These are phyloP conservation scores for Boletus sensibilis DNA, from an alignment of 768 basidiomycete genomes.

Conservation along the genomic window DNA sequence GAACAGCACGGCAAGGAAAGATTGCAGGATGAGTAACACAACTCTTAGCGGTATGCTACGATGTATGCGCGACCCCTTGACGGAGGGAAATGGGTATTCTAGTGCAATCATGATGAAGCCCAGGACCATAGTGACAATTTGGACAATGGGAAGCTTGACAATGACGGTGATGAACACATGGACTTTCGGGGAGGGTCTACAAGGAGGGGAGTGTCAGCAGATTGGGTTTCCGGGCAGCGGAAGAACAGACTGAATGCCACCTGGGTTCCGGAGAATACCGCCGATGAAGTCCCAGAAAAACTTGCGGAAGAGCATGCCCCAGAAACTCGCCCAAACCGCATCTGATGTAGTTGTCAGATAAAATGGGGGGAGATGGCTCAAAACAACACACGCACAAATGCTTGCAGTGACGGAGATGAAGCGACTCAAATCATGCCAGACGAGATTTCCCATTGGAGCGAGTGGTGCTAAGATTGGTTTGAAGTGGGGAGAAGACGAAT, in stretches of 20 bases:
- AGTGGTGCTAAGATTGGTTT: not conserved
- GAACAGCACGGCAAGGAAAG: slow-evolving; percentile 61
- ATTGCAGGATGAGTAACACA: slow-evolving; percentile 62
- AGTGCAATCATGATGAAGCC: slow-evolving; percentile 59
- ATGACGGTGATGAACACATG: slow-evolving; percentile 70
- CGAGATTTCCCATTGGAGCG: slow-evolving; percentile 66
- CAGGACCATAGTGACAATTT: slow-evolving; percentile 61
- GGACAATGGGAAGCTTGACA: slow-evolving; percentile 75
- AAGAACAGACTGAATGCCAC: slow-evolving; percentile 69
- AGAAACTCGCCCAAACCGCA: slow-evolving; percentile 78
- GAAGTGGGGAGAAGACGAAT: not conserved
- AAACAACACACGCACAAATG: slow-evolving; percentile 55
- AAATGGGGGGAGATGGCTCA: not conserved
- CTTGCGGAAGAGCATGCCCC: slow-evolving; percentile 82
- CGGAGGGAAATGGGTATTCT: slow-evolving; percentile 66
- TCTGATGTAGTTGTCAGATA: slow-evolving; percentile 42
- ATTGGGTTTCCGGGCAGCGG: not conserved
- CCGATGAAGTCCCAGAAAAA: slow-evolving; percentile 97
- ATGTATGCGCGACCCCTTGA: slow-evolving; percentile 57
- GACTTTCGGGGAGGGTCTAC: slow-evolving; percentile 58
- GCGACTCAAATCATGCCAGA: slow-evolving; percentile 80
- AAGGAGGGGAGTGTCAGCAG: not conserved
- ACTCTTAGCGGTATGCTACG: slow-evolving; percentile 65
- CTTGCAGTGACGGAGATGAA: slow-evolving; percentile 66
- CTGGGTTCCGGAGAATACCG: slow-evolving; percentile 73